Base-by-base conservation (phyloP, 345 rosid species). In the Rhodamnia argentea region DNA sequence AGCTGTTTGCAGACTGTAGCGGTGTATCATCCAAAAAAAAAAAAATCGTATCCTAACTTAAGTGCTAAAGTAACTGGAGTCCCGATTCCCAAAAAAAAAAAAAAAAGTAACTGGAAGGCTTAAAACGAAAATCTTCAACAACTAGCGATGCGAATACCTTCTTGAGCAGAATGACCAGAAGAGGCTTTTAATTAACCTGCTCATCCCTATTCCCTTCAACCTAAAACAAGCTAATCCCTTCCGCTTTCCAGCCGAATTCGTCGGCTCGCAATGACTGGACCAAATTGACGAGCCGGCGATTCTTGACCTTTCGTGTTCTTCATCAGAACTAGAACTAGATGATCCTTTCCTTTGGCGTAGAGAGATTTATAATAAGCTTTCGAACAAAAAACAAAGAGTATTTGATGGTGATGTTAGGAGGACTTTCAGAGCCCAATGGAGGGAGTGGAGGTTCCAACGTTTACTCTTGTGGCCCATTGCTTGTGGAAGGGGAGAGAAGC, bases 401-500 rank as follows among this genome's bases (percentile, higher is more conserved):
- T 5, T n/a, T 59, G 51, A 50, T 50, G 3, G 51, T n/a, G 27
- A 59, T n/a, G 70, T 59, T 59, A 59, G 27, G 2, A 59, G 32
- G 37, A 59, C 37, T 59, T 59, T n/a, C 32, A 37, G 40, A 37
- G 40, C 27, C 70, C n/a, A 59, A n/a, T 59, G 37, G 37, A 59
- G n/a, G 23, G 56, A n/a, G 58, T 87, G 87, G 37, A 90, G 83
- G 42, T 62, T 24, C 82, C 51, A 50, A 50, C 10, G 51, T 50
- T 89, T 86, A 20, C 84, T 47, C n/a, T 51, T 22, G 7, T 26
- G 22, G 85, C 82, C 90, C 88, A 88, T 62, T 87, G 87, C 57
- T 13, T 86, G 82, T 88, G 93, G 86, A 87, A 90, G 5, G 93
- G 90, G 84, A 89, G 32, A 88, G 37, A 42, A 91, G 82, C 83